These are phyloP conservation scores for Chrysoporthe cubensis DNA, from an alignment of 2,329 filamentous ascomycete genomes.

Conservation along the genomic window DNA sequence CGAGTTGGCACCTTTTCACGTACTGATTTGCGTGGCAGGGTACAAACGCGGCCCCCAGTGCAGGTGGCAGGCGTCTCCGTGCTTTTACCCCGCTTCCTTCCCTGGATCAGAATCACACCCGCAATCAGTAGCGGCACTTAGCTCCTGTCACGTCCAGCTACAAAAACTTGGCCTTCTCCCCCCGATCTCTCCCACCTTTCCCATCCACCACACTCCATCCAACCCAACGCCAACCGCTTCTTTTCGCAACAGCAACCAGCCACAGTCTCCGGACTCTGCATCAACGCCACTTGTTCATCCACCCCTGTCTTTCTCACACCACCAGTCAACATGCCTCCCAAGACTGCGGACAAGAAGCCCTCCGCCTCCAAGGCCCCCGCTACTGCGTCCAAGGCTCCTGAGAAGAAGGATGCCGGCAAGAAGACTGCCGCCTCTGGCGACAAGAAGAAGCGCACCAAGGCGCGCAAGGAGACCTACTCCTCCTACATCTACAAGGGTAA, in stretches of 20 bases:
- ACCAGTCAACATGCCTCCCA: constrained; percentile 84
- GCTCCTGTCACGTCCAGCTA: constrained; percentile 59
- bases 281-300: constrained; percentile 27
- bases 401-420: constrained; percentile 99
- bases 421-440: constrained; percentile 96
- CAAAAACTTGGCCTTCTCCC: constrained; percentile 59
- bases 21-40: background rate
- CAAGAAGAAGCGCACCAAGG: constrained; percentile 99
- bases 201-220: constrained; percentile 53
- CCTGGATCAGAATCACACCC: constrained; percentile 35
- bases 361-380: constrained; percentile 95
- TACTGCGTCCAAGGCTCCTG: constrained; percentile 69
- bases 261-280: constrained; percentile 33
- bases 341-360: constrained; percentile 98
- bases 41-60: background rate
- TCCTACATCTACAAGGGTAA: constrained; percentile 99
- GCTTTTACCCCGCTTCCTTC: background rate
- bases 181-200: constrained; percentile 51
- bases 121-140: constrained; percentile 61
- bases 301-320: constrained; percentile 30
- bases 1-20: too few species aligned
- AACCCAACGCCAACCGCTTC: constrained; percentile 38
- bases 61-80: background rate
- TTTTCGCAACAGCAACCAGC: constrained; percentile 32
- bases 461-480: constrained; percentile 99